Conservation (phyloP, 495 filamentous ascomycete species). For the Niebla homalea region DNA sequence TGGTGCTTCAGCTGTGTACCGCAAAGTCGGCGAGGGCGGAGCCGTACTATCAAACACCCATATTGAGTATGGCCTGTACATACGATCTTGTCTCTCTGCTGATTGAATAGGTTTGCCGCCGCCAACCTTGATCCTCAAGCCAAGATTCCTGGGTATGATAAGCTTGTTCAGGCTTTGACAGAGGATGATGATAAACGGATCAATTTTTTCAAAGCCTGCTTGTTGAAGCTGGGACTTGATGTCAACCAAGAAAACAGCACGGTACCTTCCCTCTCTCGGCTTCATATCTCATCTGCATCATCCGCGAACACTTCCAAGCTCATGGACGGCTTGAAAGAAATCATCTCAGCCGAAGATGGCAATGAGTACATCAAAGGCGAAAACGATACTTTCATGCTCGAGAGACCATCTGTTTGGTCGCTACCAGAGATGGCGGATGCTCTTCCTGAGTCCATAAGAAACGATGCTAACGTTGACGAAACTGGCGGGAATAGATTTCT, state of each 20-base stretch:
- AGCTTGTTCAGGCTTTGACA: slow-evolving; percentile 54
- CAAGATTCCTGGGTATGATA: slow-evolving; percentile 48
- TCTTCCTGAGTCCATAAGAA: slow-evolving; percentile 20
- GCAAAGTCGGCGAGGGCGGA: slow-evolving; percentile 72
- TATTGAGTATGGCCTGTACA: slow-evolving; percentile 58
- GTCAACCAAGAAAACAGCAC: slow-evolving; percentile 53
- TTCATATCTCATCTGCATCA: slow-evolving; percentile 67
- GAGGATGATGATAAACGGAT: slow-evolving; percentile 57
- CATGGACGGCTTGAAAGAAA: slow-evolving; percentile 50
- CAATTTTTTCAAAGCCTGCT: slow-evolving; percentile 67
- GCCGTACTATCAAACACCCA: slow-evolving; percentile 79
- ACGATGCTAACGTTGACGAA: slow-evolving; percentile 22
- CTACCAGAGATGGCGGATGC: slow-evolving; percentile 39
- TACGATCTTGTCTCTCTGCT: slow-evolving; percentile 1
- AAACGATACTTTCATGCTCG: slow-evolving; percentile 72
- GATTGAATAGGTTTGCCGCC: slow-evolving; percentile 57
- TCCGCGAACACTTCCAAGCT: slow-evolving; percentile 51
- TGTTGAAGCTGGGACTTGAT: slow-evolving; percentile 70
- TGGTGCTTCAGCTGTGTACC: slow-evolving; percentile 70
- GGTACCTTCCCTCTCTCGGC: slow-evolving; percentile 69
- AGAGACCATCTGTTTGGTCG: slow-evolving; percentile 51
- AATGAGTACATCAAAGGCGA: slow-evolving; percentile 72
- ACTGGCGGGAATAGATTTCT: slow-evolving; percentile 42
- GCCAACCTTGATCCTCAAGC: slow-evolving; percentile 55
- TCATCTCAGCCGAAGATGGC: slow-evolving; percentile 51